Percentiles rank a stretch among this genome's conserved stretches.
Evolutionary conservation across 2,329 filamentous ascomycete genomes (phyloP).

Genomic region (Penicillium oxalicum): DNA sequence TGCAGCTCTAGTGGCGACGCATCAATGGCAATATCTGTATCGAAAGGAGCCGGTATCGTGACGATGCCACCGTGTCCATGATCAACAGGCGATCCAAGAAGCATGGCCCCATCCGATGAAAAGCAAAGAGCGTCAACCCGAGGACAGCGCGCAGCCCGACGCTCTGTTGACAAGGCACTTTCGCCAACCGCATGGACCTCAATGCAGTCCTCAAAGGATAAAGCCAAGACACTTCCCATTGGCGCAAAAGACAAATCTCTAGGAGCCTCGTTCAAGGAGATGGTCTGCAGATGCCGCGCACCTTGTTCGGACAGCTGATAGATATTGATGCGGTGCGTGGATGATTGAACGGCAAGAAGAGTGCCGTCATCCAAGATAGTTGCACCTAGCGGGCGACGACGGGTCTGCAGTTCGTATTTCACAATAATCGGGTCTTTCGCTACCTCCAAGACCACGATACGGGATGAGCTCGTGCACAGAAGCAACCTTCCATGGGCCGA

Average conservation of each 20-base stretch:
- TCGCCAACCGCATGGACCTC: conserved; percentile 72
- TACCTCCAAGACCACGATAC: conserved; percentile 72
- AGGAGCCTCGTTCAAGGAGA: conserved; percentile 72
- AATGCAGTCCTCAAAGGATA: conserved; percentile 81
- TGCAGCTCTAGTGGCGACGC: conserved; percentile 52
- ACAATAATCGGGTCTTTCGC: conserved; percentile 56
- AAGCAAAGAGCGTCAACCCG: conserved; percentile 68
- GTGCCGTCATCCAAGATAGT: conserved; percentile 74
- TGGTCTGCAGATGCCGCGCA: conserved; percentile 64
- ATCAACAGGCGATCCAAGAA: conserved; percentile 67
- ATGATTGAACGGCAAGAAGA: conserved; percentile 71
- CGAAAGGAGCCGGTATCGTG: conserved; percentile 72
- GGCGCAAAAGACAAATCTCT: conserved; percentile 74
- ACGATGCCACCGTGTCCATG: conserved; percentile 63
- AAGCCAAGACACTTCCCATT: conserved; percentile 72
- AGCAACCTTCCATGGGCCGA: conserved; percentile 69
- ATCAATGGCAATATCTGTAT: conserved; percentile 54
- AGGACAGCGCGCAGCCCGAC: conserved; percentile 72
- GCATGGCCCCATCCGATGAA: conserved; percentile 69
- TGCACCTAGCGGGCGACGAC: conserved; percentile 66
- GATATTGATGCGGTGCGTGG: conserved; percentile 77
- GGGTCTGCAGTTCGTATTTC: conserved; percentile 71
- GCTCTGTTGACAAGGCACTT: conserved; percentile 58
- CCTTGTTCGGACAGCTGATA: conserved; percentile 64
- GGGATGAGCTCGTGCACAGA: conserved; percentile 76